phyloP scores from a whole-genome alignment of 2,329 filamentous ascomycete genomes.

The Trichoderma sp. region DNA sequence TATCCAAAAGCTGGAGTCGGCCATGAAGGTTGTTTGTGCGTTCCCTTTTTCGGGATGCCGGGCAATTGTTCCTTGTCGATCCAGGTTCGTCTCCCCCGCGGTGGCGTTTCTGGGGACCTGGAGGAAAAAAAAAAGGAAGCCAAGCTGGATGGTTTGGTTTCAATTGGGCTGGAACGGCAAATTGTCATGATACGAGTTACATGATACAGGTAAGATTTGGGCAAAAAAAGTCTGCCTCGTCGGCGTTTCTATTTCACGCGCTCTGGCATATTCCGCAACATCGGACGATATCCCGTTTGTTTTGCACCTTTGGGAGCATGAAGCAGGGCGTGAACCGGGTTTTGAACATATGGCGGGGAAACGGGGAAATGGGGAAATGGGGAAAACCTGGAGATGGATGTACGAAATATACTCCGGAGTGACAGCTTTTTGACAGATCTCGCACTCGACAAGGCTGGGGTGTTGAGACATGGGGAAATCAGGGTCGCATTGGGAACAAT shows the following conservation, averaged over 20 bases:
- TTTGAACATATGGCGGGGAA: constrained; percentile 16
- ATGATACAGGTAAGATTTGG: not conserved
- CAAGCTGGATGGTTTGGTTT: not conserved
- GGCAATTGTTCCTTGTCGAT: not conserved
- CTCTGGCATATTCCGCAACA: not conserved
- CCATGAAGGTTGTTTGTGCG: not conserved
- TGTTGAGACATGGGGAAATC: not conserved
- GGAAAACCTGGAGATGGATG: constrained; percentile 14
- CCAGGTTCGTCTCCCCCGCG: not conserved
- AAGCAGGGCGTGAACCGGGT: not conserved
- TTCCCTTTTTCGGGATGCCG: not conserved
- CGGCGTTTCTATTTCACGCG: constrained; percentile 14
- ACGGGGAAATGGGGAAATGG: constrained; percentile 18
- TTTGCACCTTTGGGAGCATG: not conserved
- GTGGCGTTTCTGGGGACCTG: not conserved
- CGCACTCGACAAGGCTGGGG: not conserved
- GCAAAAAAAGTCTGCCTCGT: not conserved
- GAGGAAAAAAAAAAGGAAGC: not conserved
- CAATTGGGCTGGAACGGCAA: constrained; percentile 5
- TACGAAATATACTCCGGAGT: constrained; percentile 11
- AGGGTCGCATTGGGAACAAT: not conserved
- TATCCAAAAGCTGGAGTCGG: not conserved
- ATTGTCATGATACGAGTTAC: constrained; percentile 4
- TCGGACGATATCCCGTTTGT: not conserved
- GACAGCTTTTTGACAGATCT: constrained; percentile 17